Conservation (phyloP, 371 early-diverging fungal species). For the Syncephalastrum racemosum region DNA sequence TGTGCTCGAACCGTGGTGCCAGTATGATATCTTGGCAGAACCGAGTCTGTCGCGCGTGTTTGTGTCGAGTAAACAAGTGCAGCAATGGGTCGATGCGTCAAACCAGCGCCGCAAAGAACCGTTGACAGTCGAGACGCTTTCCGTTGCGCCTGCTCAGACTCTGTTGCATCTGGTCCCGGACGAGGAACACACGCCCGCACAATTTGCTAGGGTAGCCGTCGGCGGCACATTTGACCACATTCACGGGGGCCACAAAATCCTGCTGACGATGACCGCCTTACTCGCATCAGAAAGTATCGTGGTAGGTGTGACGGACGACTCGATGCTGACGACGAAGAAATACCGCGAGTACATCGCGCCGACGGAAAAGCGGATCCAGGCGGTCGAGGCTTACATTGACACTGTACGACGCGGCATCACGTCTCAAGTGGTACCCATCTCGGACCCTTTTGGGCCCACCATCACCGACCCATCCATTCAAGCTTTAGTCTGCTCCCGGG, state of each 20-base stretch:
- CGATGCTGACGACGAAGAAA: constrained; percentile 73
- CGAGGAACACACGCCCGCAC: no score
- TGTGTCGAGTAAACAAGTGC: constrained; percentile 9
- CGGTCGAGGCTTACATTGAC: constrained; percentile 63
- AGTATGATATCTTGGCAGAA: constrained; percentile 25
- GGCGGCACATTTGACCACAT: constrained; percentile 98
- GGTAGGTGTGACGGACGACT: constrained; percentile 76
- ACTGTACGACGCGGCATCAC: constrained; percentile 48
- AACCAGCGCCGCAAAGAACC: no score
- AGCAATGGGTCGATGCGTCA: no score
- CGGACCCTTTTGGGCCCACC: constrained; percentile 91
- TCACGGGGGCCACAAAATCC: constrained; percentile 92
- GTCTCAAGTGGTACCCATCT: constrained; percentile 37
- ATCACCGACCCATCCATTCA: constrained; percentile 70
- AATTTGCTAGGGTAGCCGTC: constrained; percentile 64
- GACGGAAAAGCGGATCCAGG: constrained; percentile 57
- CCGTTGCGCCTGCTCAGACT: no score
- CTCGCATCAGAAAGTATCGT: constrained; percentile 58
- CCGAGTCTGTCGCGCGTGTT: constrained; percentile 17
- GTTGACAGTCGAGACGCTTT: no score
- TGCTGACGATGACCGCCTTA: constrained; percentile 83
- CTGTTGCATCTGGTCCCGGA: no score
- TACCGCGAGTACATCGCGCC: constrained; percentile 72
- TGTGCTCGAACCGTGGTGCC: constrained; percentile 35
- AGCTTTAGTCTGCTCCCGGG: constrained; percentile 86